Evolutionary conservation across 495 filamentous ascomycete genomes (phyloP).

Genomic region (Aspergillus conjunctus): DNA sequence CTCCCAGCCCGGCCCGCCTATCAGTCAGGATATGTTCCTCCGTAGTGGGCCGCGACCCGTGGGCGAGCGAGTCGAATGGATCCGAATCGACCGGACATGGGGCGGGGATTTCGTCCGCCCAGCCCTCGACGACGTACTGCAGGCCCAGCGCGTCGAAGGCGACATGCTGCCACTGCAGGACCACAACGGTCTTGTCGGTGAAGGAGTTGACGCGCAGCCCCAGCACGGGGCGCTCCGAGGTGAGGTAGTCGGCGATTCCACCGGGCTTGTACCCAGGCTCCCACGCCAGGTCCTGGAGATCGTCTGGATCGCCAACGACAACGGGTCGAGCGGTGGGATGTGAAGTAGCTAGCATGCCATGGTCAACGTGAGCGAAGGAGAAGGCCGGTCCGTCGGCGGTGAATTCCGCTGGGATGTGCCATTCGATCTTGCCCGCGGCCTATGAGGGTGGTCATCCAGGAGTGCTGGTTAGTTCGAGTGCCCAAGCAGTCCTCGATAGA

Average conservation of each 20-base stretch:
- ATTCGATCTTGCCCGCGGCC: slow-evolving; percentile 39
- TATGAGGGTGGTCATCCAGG: slow-evolving; percentile 15
- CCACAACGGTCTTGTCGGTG: slow-evolving; percentile 51
- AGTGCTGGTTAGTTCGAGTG: too few relatives aligned
- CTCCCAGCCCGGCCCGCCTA: slow-evolving; percentile 19
- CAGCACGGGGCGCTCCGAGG: slow-evolving; percentile 48
- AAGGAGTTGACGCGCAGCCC: slow-evolving; percentile 53
- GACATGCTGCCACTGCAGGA: slow-evolving; percentile 35
- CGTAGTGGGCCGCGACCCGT: slow-evolving; percentile 13
- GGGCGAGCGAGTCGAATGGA: slow-evolving; percentile 21
- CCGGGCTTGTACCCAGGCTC: slow-evolving; percentile 25
- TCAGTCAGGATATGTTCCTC: slow-evolving; percentile 18
- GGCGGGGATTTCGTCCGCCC: slow-evolving; percentile 21
- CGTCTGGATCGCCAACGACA: slow-evolving; percentile 26
- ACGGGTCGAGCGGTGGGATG: slow-evolving; percentile 33
- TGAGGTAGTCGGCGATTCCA: slow-evolving; percentile 44
- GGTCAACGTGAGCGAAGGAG: slow-evolving; percentile 38
- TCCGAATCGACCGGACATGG: slow-evolving; percentile 20
- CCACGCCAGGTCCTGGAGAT: slow-evolving; percentile 24
- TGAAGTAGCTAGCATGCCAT: slow-evolving; percentile 28
- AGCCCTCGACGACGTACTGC: slow-evolving; percentile 29
- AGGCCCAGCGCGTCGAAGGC: slow-evolving; percentile 29
- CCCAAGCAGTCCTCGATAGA: too few relatives aligned
- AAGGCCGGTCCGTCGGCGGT: slow-evolving; percentile 37
- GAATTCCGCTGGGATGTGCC: slow-evolving; percentile 47